phyloP scores from a whole-genome alignment of 176 grass and related monocot species.

The Elaeis guineensis region DNA sequence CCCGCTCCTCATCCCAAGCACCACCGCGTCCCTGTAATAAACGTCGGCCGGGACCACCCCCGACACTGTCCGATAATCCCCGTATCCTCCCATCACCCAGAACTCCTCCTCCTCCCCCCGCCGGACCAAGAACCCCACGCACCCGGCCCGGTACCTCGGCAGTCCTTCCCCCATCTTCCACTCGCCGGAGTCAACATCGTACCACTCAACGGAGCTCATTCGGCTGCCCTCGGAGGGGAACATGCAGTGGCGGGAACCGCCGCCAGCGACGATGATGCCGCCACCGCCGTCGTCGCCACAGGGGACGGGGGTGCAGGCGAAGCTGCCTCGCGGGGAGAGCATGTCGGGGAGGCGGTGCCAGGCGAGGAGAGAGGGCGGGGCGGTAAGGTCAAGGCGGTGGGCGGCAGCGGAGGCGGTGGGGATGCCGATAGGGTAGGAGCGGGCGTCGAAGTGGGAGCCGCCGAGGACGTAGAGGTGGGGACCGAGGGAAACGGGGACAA shows the following conservation, averaged over 20 bases:
- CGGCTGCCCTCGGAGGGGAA: conserved; percentile 63
- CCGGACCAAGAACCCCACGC: conserved; percentile 48
- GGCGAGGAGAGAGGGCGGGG: conserved; percentile 18
- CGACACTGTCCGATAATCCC: conserved; percentile 43
- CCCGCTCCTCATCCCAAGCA: conserved; percentile 52
- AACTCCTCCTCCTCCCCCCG: conserved; percentile 58
- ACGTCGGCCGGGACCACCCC: conserved; percentile 68
- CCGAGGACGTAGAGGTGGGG: conserved; percentile 68
- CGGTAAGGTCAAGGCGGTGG: conserved; percentile 52
- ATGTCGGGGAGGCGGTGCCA: conserved; percentile 71
- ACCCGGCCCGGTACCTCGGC: conserved; percentile 61
- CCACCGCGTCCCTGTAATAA: conserved; percentile 68
- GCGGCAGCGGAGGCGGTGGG: conserved; percentile 51
- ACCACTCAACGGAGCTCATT: conserved; percentile 55
- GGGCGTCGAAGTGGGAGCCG: conserved; percentile 78
- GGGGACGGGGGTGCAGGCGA: conserved; percentile 40
- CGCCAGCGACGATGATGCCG: conserved; percentile 55
- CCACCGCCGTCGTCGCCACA: not conserved
- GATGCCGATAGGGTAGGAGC: conserved; percentile 56
- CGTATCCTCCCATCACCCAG: conserved; percentile 96
- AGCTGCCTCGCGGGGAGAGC: conserved; percentile 58
- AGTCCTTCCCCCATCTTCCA: conserved; percentile 44
- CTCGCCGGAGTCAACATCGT: conserved; percentile 23
- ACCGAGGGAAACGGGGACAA: conserved; percentile 34
- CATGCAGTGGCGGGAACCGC: conserved; percentile 63